A percentile compares a stretch with the other conserved stretches of the same genome.
phyloP scores from a whole-genome alignment of 768 basidiomycete genomes.

The Phylloporus sp. region DNA sequence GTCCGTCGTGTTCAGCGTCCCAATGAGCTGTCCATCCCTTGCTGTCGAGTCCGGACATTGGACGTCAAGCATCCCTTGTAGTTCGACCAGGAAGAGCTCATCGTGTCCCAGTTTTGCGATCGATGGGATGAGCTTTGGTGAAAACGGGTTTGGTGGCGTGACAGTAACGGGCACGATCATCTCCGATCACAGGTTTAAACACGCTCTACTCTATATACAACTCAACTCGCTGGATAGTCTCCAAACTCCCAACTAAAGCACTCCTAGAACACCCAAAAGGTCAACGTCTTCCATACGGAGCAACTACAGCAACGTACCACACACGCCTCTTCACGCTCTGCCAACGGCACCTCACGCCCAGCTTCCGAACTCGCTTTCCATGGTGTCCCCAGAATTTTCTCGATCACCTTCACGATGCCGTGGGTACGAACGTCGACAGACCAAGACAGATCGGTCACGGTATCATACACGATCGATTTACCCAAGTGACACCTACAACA shows the following conservation, averaged over 20 bases:
- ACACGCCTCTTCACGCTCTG: conserved; percentile 58
- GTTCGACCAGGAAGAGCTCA: conserved; percentile 79
- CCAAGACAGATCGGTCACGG: conserved; percentile 84
- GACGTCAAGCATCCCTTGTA: conserved; percentile 80
- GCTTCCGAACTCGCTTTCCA: conserved; percentile 65
- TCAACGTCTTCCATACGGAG: background rate
- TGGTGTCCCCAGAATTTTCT: conserved; percentile 61
- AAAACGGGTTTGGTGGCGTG: conserved; percentile 32
- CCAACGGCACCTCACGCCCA: conserved; percentile 61
- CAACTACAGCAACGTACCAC: conserved; percentile 46
- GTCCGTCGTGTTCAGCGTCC: conserved; percentile 66
- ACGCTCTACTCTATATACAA: background rate
- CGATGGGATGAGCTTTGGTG: conserved; percentile 51
- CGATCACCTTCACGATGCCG: conserved; percentile 74
- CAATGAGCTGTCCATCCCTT: conserved; percentile 69
- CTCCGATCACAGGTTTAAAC: too few relatives aligned
- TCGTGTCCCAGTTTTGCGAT: conserved; percentile 73
- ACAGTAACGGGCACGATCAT: conserved; percentile 67
- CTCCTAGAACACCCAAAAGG: conserved; percentile 38
- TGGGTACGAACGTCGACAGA: conserved; percentile 78
- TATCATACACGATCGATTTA: conserved; percentile 85
- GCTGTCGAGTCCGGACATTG: conserved; percentile 49
- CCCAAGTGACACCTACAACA: conserved; percentile 76
- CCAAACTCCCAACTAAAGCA: conserved; percentile 73
- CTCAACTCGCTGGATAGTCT: conserved; percentile 31